Percentiles rank a stretch among this genome's conserved stretches.
phyloP scores from a whole-genome alignment of 352 stramenopile species.

The Globisporangium iwayamae region DNA sequence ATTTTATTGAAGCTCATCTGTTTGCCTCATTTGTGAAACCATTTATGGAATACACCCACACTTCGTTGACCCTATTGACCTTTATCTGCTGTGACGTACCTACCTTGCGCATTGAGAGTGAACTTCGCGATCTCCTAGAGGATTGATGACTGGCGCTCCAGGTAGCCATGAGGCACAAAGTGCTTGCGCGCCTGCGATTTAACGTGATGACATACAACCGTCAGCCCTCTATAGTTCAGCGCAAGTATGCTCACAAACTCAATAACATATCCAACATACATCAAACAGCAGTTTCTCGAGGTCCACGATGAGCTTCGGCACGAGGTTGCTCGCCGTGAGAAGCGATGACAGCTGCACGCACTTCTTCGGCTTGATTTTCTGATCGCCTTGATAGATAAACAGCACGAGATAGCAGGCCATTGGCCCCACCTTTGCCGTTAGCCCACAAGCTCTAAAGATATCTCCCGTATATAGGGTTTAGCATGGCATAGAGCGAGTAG shows the following conservation, averaged over 20 bases:
- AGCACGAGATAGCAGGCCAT: too few relatives aligned
- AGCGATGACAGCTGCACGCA: slow-evolving; percentile 73
- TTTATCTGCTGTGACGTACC: too few relatives aligned
- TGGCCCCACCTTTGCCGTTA: background rate
- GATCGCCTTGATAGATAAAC: slow-evolving; percentile 39
- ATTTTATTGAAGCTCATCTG: background rate
- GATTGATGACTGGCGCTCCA: slow-evolving; percentile 64
- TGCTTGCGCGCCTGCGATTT: slow-evolving; percentile 57
- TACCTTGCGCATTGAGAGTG: slow-evolving; percentile 87
- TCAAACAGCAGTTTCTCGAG: slow-evolving; percentile 84
- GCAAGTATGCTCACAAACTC: background rate
- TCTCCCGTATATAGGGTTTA: too few relatives aligned
- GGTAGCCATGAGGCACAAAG: slow-evolving; percentile 77
- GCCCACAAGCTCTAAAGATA: background rate
- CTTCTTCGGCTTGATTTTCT: slow-evolving; percentile 77
- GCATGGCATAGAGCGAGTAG: too few relatives aligned
- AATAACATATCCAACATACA: slow-evolving; percentile 14
- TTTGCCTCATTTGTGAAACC: background rate
- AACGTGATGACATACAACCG: background rate
- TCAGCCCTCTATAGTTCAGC: too few relatives aligned
- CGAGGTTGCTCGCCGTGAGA: slow-evolving; percentile 62
- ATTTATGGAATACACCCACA: too few relatives aligned
- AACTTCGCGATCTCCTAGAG: slow-evolving; percentile 87
- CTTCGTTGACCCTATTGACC: too few relatives aligned
- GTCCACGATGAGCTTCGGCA: slow-evolving; percentile 62